Evolutionary conservation across 2,329 filamentous ascomycete genomes (phyloP).

Genomic region (Nemania sp.): DNA sequence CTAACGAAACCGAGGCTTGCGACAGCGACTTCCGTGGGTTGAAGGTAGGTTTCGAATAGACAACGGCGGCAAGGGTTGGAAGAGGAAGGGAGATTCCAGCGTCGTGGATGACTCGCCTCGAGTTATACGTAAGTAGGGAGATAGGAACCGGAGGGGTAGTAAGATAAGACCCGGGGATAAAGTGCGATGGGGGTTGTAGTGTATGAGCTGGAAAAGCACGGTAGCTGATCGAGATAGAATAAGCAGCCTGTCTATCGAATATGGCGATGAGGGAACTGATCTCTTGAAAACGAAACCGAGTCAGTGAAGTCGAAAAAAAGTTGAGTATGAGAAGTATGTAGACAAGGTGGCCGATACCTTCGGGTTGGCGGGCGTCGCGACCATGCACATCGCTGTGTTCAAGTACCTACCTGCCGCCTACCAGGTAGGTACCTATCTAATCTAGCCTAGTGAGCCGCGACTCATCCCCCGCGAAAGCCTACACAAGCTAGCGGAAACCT

Average conservation of each 20-base stretch:
- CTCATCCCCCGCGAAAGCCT: conserved; percentile 5
- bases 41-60: conserved; percentile 10
- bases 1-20: conserved; percentile 12
- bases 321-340: too few relatives aligned
- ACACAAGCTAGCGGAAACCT: conserved; percentile 1
- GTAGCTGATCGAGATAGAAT: neutral
- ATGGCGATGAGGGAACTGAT: neutral
- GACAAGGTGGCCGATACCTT: too few relatives aligned
- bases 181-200: neutral
- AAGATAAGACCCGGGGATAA: conserved; percentile 35
- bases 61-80: neutral
- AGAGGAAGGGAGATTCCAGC: neutral
- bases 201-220: neutral
- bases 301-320: neutral
- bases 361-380: neutral
- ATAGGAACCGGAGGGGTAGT: conserved; percentile 30
- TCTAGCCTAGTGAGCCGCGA: conserved; percentile 3
- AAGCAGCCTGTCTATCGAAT: neutral
- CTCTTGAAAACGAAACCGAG: neutral
- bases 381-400: neutral
- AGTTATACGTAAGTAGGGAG: conserved; percentile 1
- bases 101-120: conserved; percentile 18
- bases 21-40: conserved; percentile 6
- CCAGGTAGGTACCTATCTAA: too few relatives aligned
- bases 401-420: too few relatives aligned